Conservation (phyloP, 1,139 yeast genomes). For the Kurtzmaniella quercitrusa region DNA sequence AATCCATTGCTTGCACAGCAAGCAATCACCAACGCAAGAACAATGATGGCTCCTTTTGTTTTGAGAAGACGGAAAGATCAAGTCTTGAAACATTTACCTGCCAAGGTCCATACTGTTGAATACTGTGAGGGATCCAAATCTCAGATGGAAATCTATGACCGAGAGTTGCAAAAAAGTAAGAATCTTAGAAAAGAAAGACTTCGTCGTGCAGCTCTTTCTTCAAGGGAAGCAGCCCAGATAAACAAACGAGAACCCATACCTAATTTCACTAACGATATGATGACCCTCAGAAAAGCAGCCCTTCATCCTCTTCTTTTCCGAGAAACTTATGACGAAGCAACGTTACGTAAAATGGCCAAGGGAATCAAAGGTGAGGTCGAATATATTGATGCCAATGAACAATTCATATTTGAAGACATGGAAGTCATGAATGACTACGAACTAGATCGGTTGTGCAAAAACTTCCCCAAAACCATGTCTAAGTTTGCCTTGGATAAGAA, state of each 20-base stretch:
- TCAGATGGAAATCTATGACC: constrained; percentile 61
- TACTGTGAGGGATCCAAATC: constrained; percentile 57
- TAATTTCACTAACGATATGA: constrained; percentile 52
- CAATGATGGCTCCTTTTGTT: constrained; percentile 98
- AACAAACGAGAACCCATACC: constrained; percentile 32
- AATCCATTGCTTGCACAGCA: constrained; percentile 86
- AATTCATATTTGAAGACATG: constrained; percentile 88
- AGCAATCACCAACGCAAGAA: constrained; percentile 87
- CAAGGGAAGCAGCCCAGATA: constrained; percentile 30
- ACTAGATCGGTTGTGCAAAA: constrained; percentile 66
- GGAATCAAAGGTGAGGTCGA: constrained; percentile 78
- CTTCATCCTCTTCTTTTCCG: constrained; percentile 75
- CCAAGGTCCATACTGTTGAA: constrained; percentile 60
- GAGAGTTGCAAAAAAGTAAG: constrained; percentile 46
- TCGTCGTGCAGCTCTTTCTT: constrained; percentile 40
- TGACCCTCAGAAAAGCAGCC: constrained; percentile 71
- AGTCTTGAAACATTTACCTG: constrained; percentile 84
- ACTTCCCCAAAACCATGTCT: constrained; percentile 64
- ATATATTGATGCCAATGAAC: constrained; percentile 68
- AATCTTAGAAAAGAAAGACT: constrained; percentile 47
- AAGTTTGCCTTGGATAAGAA: constrained; percentile 51
- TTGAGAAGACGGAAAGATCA: constrained; percentile 88
- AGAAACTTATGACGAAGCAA: constrained; percentile 49
- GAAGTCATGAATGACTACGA: constrained; percentile 94
- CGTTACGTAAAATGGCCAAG: constrained; percentile 62